Conservation (phyloP, 768 basidiomycete species). For the Rhizopogon roseolus region DNA sequence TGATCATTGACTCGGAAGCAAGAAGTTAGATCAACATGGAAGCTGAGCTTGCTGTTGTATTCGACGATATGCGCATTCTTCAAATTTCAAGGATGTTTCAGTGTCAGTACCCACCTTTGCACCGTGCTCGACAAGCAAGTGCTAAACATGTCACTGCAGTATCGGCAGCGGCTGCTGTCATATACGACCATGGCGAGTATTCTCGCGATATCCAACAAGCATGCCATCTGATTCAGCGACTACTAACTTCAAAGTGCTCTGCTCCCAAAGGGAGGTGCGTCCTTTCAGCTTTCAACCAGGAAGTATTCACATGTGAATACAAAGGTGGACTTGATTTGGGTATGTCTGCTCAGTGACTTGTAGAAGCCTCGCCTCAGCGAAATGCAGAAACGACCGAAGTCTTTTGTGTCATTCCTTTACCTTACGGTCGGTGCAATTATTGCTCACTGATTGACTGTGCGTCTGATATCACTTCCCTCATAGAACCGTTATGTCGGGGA, state of each 20-base stretch:
- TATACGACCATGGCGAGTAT: constrained; percentile 5
- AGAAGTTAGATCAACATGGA: constrained; percentile 1
- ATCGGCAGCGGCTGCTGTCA: not conserved
- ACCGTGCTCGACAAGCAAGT: not conserved
- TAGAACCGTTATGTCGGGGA: constrained; percentile 9
- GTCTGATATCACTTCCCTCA: not conserved
- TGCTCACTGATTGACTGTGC: too few relatives aligned
- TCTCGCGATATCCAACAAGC: not conserved
- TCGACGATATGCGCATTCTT: constrained; percentile 4
- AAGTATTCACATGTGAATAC: not conserved
- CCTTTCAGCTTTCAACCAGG: not conserved
- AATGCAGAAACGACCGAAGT: not conserved
- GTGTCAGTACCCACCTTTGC: not conserved
- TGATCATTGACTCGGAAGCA: not conserved
- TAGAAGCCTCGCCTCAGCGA: not conserved
- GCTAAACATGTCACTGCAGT: not conserved
- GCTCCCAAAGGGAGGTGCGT: not conserved
- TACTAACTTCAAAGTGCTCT: not conserved
- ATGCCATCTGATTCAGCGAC: not conserved
- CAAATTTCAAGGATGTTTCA: constrained; percentile 5
- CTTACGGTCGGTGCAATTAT: not conserved
- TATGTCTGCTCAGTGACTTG: not conserved
- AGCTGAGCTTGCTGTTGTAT: not conserved
- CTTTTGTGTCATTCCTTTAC: constrained; percentile 3
- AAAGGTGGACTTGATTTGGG: constrained; percentile 7